A percentile compares a stretch with the other conserved stretches of the same genome.
Evolutionary conservation across 768 basidiomycete genomes (phyloP).

Genomic region (Lactifluus echinatus): DNA sequence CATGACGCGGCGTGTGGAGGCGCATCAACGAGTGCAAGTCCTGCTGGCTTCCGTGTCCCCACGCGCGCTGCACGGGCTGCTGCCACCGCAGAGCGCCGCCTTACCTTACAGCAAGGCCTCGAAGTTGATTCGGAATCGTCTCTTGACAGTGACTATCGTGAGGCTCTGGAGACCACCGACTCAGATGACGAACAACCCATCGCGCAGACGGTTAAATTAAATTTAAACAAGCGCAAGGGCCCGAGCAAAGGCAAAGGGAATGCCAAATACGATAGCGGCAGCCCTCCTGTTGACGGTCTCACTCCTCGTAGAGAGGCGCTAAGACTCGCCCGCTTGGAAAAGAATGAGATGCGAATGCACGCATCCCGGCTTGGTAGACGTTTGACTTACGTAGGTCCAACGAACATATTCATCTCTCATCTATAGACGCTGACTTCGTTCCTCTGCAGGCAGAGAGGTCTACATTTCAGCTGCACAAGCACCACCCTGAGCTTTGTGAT

Average conservation of each 20-base stretch:
- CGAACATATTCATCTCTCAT: neutral
- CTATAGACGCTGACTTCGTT: conserved; percentile 10
- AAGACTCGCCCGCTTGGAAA: conserved; percentile 11
- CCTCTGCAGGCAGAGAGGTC: conserved; percentile 57
- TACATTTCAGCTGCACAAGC: conserved; percentile 47
- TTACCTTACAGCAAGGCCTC: conserved; percentile 24
- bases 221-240: conserved; percentile 31
- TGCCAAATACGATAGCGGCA: neutral
- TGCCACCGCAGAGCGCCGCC: conserved; percentile 47
- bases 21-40: conserved; percentile 23
- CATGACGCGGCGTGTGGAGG: conserved; percentile 23
- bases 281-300: conserved; percentile 12
- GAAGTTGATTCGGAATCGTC: conserved; percentile 23
- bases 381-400: conserved; percentile 53
- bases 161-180: neutral
- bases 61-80: conserved; percentile 37
- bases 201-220: conserved; percentile 23
- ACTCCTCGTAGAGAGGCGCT: conserved; percentile 8
- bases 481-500: conserved; percentile 74
- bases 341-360: conserved; percentile 29
- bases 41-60: conserved; percentile 30
- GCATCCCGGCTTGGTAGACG: conserved; percentile 56
- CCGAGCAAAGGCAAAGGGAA: conserved; percentile 24
- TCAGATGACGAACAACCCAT: conserved; percentile 10
- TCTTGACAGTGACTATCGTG: neutral